phyloP scores from a whole-genome alignment of 768 basidiomycete species.

The Coprinopsis sp. region DNA sequence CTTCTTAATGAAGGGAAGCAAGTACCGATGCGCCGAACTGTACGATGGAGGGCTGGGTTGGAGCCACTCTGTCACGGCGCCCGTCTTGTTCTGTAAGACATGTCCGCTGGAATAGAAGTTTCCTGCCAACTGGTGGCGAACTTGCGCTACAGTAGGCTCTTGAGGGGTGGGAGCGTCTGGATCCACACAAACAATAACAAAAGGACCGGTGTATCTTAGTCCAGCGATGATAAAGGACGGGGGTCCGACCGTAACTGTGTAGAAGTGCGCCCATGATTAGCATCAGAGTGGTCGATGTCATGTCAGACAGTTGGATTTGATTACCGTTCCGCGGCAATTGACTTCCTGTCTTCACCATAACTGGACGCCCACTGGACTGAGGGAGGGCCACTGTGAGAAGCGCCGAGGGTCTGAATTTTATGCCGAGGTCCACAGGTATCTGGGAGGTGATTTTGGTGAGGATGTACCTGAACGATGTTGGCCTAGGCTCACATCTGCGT shows the following conservation, averaged over 20 bases:
- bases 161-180: conserved; percentile 52
- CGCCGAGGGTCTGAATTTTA: conserved; percentile 20
- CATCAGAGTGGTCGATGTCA: background rate
- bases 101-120: conserved; percentile 25
- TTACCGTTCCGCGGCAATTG: conserved; percentile 16
- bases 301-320: background rate
- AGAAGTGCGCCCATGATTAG: too few relatives aligned
- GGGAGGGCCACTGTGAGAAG: conserved; percentile 24
- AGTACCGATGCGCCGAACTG: conserved; percentile 40
- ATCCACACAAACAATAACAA: conserved; percentile 43
- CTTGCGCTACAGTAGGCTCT: conserved; percentile 34
- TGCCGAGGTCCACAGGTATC: conserved; percentile 20
- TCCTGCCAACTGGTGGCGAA: conserved; percentile 45
- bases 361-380: conserved; percentile 10
- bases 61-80: conserved; percentile 36
- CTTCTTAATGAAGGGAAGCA: background rate
- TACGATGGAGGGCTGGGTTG: conserved; percentile 40
- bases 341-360: conserved; percentile 21
- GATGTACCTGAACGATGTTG: background rate
- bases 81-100: conserved; percentile 32
- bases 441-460: conserved; percentile 3
- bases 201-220: conserved; percentile 29
- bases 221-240: conserved; percentile 30
- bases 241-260: conserved; percentile 36
- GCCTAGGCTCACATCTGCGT: conserved; percentile 17